Conservation (phyloP, 2,329 filamentous ascomycete species). For the Hypoxylon sp. region DNA sequence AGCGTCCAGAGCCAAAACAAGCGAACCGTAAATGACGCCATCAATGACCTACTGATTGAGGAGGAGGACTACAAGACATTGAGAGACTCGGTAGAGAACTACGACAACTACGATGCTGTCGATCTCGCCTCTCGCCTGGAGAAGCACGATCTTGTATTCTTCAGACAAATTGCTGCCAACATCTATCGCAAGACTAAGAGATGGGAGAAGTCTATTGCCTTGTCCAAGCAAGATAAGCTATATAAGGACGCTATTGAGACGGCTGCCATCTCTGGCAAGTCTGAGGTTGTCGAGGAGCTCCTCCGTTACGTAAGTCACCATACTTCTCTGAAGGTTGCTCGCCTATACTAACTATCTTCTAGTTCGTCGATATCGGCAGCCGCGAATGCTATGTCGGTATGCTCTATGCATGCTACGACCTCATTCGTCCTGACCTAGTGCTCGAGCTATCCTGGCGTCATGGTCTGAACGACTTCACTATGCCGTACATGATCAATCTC, state of each 20-base stretch:
- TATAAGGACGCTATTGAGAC: constrained; percentile 99
- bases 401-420: constrained; percentile 98
- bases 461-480: constrained; percentile 94
- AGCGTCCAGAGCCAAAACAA: constrained; percentile 98
- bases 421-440: constrained; percentile 92
- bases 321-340: constrained; percentile 9
- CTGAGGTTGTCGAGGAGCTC: constrained; percentile 94
- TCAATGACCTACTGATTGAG: constrained; percentile 97
- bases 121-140: constrained; percentile 93
- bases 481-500: constrained; percentile 99
- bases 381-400: constrained; percentile 99
- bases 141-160: constrained; percentile 98
- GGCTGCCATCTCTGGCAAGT: constrained; percentile 89
- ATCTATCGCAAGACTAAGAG: constrained; percentile 99
- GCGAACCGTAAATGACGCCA: constrained; percentile 96
- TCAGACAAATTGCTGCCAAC: constrained; percentile 96
- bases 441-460: constrained; percentile 98
- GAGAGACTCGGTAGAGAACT: constrained; percentile 96
- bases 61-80: constrained; percentile 99
- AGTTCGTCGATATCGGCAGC: constrained; percentile 99
- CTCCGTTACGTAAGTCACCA: constrained; percentile 90
- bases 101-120: constrained; percentile 98
- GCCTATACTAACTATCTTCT: constrained; percentile 54
- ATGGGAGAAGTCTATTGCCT: constrained; percentile 98
- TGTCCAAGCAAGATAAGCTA: constrained; percentile 99